A percentile compares a stretch with the other conserved stretches of the same genome.
Evolutionary conservation across 192 early-diverging fungal genomes (phyloP).

Genomic region (Phycomyces nitens): DNA sequence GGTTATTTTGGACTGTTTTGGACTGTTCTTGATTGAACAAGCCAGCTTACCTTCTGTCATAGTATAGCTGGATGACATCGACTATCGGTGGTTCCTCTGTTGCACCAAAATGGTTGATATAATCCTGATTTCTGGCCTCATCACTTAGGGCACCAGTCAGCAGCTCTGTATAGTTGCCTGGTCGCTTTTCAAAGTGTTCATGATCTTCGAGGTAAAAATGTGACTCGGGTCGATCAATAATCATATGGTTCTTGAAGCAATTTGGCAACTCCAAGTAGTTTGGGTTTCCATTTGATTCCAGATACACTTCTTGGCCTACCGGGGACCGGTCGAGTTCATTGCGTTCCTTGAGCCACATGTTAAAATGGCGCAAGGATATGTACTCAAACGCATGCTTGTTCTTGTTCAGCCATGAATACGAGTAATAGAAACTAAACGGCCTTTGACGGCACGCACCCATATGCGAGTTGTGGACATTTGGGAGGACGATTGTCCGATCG

Average conservation of each 20-base stretch:
- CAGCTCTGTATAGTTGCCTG: not conserved
- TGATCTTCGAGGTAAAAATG: conserved; percentile 15
- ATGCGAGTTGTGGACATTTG: conserved; percentile 38
- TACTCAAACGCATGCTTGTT: conserved; percentile 29
- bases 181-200: conserved; percentile 1
- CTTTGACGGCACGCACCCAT: conserved; percentile 30
- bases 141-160: conserved; percentile 8
- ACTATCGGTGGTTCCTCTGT: not conserved
- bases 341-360: conserved; percentile 25
- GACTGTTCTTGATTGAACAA: too few species aligned
- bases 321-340: conserved; percentile 9
- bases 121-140: conserved; percentile 6
- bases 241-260: conserved; percentile 25
- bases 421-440: conserved; percentile 39
- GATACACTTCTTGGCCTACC: conserved; percentile 22
- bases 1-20: too few species aligned
- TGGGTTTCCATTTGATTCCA: conserved; percentile 16
- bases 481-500: conserved; percentile 39
- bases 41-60: conserved; percentile 37
- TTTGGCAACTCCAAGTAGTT: conserved; percentile 1
- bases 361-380: conserved; percentile 30
- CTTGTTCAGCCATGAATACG: conserved; percentile 26
- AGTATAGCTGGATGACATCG: conserved; percentile 31
- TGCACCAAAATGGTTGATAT: not conserved
- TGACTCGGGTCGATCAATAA: conserved; percentile 12